Percentiles rank a stretch among this genome's conserved stretches.
phyloP scores from a whole-genome alignment of 495 filamentous ascomycete species.

The Podospora appendiculata region DNA sequence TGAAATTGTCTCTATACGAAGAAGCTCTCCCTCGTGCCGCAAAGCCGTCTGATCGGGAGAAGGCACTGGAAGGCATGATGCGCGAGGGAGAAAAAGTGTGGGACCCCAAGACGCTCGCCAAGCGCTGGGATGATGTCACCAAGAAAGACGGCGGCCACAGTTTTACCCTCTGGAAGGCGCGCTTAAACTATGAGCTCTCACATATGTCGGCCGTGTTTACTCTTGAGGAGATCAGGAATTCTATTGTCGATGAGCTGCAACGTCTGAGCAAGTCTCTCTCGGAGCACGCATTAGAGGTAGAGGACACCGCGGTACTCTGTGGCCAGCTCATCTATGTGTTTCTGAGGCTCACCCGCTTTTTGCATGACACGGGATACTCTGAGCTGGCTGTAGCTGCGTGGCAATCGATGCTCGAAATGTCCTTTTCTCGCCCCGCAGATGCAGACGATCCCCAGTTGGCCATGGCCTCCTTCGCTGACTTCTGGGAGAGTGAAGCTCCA shows the following conservation, averaged over 20 bases:
- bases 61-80: conserved; percentile 59
- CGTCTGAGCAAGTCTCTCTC: conserved; percentile 32
- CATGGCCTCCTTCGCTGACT: conserved; percentile 50
- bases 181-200: conserved; percentile 69
- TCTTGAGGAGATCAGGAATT: conserved; percentile 53
- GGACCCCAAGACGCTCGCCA: conserved; percentile 54
- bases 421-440: conserved; percentile 47
- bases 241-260: conserved; percentile 50
- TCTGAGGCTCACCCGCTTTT: conserved; percentile 62
- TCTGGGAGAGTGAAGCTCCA: conserved; percentile 82
- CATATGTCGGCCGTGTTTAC: conserved; percentile 52
- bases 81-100: conserved; percentile 64
- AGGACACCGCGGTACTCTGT: conserved; percentile 20
- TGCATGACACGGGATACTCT: conserved; percentile 71
- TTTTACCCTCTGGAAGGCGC: conserved; percentile 62
- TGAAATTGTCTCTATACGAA: conserved; percentile 75
- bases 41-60: conserved; percentile 36
- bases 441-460: conserved; percentile 21
- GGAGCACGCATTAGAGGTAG: conserved; percentile 6
- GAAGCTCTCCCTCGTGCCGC: conserved; percentile 57
- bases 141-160: conserved; percentile 48
- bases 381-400: conserved; percentile 73
- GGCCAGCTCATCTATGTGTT: conserved; percentile 63
- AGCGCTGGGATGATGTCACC: conserved; percentile 57
- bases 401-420: conserved; percentile 75